phyloP scores from a whole-genome alignment of 306 rosid species.

The Malus sylvestris region DNA sequence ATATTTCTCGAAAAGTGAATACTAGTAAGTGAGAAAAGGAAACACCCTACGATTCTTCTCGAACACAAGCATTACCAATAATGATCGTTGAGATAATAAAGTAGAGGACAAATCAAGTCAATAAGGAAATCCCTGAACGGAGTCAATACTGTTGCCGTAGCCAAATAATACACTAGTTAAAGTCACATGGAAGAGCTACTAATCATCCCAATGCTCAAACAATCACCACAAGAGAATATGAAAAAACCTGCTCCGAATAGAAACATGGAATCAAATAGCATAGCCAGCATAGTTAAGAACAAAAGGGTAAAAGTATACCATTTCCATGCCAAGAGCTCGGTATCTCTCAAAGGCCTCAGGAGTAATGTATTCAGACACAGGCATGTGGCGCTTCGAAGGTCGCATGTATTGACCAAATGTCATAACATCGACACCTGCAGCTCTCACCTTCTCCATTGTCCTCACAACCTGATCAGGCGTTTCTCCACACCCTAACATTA shows the following conservation, averaged over 20 bases:
- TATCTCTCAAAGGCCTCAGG: constrained; percentile 92
- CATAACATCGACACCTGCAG: constrained; percentile 98
- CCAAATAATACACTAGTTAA: not conserved
- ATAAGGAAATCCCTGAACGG: not conserved
- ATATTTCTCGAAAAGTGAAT: not conserved
- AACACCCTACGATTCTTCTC: not conserved
- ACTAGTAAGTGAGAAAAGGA: not conserved
- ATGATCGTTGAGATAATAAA: not conserved
- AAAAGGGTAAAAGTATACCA: constrained; percentile 45
- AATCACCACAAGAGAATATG: not conserved
- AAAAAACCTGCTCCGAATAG: not conserved
- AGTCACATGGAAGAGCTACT: not conserved
- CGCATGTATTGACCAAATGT: constrained; percentile 99
- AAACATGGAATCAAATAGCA: not conserved
- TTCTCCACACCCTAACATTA: constrained; percentile 99
- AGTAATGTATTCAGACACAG: constrained; percentile 85
- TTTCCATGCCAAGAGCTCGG: constrained; percentile 79
- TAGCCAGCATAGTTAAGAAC: not conserved
- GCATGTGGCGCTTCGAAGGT: constrained; percentile 99
- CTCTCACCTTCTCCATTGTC: constrained; percentile 98
- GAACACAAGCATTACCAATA: not conserved
- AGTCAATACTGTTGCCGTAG: not conserved
- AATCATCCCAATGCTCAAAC: not conserved
- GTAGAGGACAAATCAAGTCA: not conserved
- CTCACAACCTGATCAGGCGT: constrained; percentile 88